phyloP scores from a whole-genome alignment of 2,329 filamentous ascomycete genomes.

The Bipolaris oryzae region DNA sequence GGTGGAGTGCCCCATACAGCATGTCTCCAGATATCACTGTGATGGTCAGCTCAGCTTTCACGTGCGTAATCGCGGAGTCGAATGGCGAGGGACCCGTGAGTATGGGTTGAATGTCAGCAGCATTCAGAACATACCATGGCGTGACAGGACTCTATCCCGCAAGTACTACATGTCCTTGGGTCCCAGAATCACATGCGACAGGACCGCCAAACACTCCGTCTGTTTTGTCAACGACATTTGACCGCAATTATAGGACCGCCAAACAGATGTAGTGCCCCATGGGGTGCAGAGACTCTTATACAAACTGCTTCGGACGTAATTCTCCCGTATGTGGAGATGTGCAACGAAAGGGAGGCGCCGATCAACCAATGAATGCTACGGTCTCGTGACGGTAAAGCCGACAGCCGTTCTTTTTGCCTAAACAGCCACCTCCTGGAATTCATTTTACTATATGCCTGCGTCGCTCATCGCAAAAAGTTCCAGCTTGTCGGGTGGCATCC shows the following conservation, averaged over 20 bases:
- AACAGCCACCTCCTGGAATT: conserved; percentile 4
- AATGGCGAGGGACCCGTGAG: not conserved
- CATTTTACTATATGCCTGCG: conserved; percentile 2
- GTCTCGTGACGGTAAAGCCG: conserved; percentile 9
- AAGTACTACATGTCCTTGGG: not conserved
- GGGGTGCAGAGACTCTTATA: conserved; percentile 19
- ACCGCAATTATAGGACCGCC: conserved; percentile 4
- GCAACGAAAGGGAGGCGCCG: conserved; percentile 3
- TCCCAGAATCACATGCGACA: not conserved
- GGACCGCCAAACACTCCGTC: not conserved
- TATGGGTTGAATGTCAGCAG: not conserved
- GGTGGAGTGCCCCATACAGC: conserved; percentile 5
- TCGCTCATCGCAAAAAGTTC: not conserved
- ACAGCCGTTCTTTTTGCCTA: conserved; percentile 10
- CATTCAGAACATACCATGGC: conserved; percentile 2
- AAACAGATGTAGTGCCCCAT: conserved; percentile 14
- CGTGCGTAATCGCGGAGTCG: conserved; percentile 3
- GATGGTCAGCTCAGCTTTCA: conserved; percentile 11
- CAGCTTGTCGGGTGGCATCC: conserved; percentile 12
- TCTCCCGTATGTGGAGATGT: conserved; percentile 21
- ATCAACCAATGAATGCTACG: conserved; percentile 18
- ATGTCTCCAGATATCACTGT: conserved; percentile 8
- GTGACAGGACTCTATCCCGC: not conserved
- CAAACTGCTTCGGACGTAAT: conserved; percentile 14
- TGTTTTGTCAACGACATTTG: not conserved